Percentiles rank a stretch among this genome's conserved stretches.
These are phyloP conservation scores for Fraxinus floribunda DNA, from an alignment of 305 asterid species.

Conservation along the genomic window DNA sequence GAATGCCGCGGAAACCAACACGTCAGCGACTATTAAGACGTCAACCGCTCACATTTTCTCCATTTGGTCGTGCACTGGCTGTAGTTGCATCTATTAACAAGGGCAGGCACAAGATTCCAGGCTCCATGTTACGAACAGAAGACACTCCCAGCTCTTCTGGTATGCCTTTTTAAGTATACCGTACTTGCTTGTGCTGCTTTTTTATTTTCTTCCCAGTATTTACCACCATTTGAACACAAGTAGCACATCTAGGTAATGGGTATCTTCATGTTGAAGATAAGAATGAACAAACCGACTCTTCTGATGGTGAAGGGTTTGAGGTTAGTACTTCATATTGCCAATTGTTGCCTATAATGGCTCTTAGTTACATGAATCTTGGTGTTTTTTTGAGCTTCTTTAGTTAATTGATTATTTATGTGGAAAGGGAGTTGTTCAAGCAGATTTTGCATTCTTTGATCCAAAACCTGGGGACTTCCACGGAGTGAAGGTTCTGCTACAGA, in stretches of 20 bases:
- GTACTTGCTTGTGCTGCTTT: conserved; percentile 20
- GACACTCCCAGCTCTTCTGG: conserved; percentile 41
- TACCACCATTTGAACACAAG: conserved; percentile 8
- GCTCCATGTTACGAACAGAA: conserved; percentile 29
- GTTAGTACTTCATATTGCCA: conserved; percentile 37
- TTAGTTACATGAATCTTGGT: background rate
- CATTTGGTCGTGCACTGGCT: conserved; percentile 64
- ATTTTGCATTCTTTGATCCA: conserved; percentile 86
- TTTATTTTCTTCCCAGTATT: background rate
- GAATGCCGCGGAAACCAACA: conserved; percentile 56
- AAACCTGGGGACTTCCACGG: conserved; percentile 89
- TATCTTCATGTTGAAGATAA: conserved; percentile 27
- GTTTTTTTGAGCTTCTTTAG: background rate
- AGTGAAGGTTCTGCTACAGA: conserved; percentile 71
- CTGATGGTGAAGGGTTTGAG: conserved; percentile 65
- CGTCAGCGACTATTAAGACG: conserved; percentile 24
- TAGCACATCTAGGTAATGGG: conserved; percentile 39
- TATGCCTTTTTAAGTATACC: conserved; percentile 24
- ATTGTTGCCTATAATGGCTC: conserved; percentile 1
- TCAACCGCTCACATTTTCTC: conserved; percentile 59
- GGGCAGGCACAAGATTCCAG: conserved; percentile 31
- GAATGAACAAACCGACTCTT: conserved; percentile 39
- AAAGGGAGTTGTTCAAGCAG: conserved; percentile 82
- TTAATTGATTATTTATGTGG: conserved; percentile 20
- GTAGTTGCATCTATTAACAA: conserved; percentile 39